Conservation (phyloP, 331 rosid genomes). For the Pyrus hybrid region DNA sequence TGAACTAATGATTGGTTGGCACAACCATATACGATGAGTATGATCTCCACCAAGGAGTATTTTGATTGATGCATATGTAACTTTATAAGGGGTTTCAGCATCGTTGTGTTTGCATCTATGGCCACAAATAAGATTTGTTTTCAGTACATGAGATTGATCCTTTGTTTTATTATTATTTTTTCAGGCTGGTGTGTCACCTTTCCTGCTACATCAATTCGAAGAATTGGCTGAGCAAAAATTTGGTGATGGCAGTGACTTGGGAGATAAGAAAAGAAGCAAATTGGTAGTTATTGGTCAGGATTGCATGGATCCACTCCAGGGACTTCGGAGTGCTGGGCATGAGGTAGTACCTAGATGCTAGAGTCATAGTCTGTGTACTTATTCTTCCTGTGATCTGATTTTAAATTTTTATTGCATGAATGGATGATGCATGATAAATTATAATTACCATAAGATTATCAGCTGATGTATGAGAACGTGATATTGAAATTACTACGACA, state of each 20-base stretch:
- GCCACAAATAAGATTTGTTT: not conserved
- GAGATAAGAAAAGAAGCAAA: conserved; percentile 48
- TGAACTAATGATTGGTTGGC: not conserved
- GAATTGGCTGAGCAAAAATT: conserved; percentile 58
- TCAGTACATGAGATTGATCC: not conserved
- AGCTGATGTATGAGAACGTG: not conserved
- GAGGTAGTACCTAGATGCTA: conserved; percentile 45
- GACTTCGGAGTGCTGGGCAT: conserved; percentile 61
- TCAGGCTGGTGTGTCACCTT: conserved; percentile 83
- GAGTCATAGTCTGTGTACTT: not conserved
- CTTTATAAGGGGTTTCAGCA: too few species aligned
- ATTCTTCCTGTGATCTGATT: not conserved
- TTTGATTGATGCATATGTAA: not conserved
- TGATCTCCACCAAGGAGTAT: not conserved
- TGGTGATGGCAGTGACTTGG: conserved; percentile 27
- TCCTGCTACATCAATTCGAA: conserved; percentile 73
- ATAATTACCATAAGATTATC: not conserved
- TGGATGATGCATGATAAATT: not conserved
- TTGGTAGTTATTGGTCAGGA: conserved; percentile 89
- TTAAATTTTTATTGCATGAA: not conserved
- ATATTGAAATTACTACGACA: not conserved
- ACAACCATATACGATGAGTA: not conserved
- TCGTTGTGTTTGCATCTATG: not conserved
- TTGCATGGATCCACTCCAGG: conserved; percentile 87
- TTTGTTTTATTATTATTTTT: not conserved